Conservation (phyloP, 129 eudicot genomes). For the Escallonia herrerae region DNA sequence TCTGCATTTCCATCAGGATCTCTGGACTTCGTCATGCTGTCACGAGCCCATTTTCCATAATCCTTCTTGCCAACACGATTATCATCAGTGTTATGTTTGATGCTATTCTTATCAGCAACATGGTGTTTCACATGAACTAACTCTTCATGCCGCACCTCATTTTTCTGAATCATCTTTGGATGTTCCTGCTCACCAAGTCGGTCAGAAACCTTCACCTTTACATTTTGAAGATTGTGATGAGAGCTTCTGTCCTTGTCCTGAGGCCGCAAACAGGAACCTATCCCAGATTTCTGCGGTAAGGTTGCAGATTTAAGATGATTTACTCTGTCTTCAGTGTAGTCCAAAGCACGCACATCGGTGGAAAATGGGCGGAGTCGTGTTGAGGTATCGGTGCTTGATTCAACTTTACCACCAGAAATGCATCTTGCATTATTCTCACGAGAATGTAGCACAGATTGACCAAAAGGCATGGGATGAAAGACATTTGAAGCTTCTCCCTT, state of each 20-base stretch:
- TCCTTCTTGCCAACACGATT: constrained; percentile 25
- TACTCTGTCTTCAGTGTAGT: constrained; percentile 7
- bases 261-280: constrained; percentile 18
- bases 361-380: background rate
- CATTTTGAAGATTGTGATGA: constrained; percentile 16
- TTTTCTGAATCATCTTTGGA: constrained; percentile 26
- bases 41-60: constrained; percentile 21
- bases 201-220: constrained; percentile 24
- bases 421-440: constrained; percentile 21
- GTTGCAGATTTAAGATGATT: constrained; percentile 3
- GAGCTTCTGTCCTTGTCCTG: constrained; percentile 30
- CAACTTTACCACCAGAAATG: constrained; percentile 25
- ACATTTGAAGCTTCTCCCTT: constrained; percentile 16
- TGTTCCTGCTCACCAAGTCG: constrained; percentile 23
- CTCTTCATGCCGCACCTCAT: constrained; percentile 20
- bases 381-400: constrained; percentile 16
- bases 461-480: constrained; percentile 9
- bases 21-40: constrained; percentile 11
- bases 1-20: constrained; percentile 16
- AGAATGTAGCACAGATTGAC: constrained; percentile 14
- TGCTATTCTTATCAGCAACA: constrained; percentile 12
- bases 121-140: constrained; percentile 10
- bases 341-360: constrained; percentile 10
- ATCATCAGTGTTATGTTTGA: constrained; percentile 16
- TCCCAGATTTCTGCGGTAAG: constrained; percentile 17